Base-by-base conservation (phyloP, 768 basidiomycete species). In the Amanita molliuscula region DNA sequence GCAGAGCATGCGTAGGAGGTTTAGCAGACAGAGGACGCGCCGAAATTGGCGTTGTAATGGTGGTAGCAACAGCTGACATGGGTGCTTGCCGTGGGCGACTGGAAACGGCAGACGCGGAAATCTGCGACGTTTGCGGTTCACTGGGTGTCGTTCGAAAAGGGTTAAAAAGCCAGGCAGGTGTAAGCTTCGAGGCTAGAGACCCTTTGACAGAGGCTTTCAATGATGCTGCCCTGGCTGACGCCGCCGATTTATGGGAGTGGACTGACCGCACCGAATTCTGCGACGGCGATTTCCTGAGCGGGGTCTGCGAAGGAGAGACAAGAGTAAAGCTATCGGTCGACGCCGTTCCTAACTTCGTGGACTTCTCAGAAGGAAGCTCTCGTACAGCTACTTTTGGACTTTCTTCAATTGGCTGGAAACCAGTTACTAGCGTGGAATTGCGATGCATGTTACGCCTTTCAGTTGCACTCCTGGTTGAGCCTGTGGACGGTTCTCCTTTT, bases 141-240 rank as follows among this genome's bases (percentile, higher is more conserved):
- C 75, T 78, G 6, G 75, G 70, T 0, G 70, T 75, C 51, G 75
- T 79, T 29, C 84, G 71, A 62, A 90, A 89, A 4, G 82, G 76
- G 58, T 81, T 85, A 63, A 88, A 83, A 9, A 89, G 64, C 88
- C 88, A 89, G n/a, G 82, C 73, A 1, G 86, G 77, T 1, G 85
- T 70, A 35, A 87, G 71, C 58, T 80, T 85, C 2, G 84, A 79
- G 9, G 73, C 67, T 0, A 78, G 50, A 1, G 72, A 67, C 3
- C 65, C 60, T 23, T 72, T 74, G 5, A 62, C 58, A 36, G 67
- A 56, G 18, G 59, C 56, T 35, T 63, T 61, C 15, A 59, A 53
- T 31, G 41, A 48, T 5, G 37, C 38, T n/a, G 51, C 48, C 16
- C 56, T 60, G 44, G 62, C 70, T 7, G 76, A 76, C 7, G 74